phyloP scores from a whole-genome alignment of 169 alveolate species.

The Plasmodium inui region DNA sequence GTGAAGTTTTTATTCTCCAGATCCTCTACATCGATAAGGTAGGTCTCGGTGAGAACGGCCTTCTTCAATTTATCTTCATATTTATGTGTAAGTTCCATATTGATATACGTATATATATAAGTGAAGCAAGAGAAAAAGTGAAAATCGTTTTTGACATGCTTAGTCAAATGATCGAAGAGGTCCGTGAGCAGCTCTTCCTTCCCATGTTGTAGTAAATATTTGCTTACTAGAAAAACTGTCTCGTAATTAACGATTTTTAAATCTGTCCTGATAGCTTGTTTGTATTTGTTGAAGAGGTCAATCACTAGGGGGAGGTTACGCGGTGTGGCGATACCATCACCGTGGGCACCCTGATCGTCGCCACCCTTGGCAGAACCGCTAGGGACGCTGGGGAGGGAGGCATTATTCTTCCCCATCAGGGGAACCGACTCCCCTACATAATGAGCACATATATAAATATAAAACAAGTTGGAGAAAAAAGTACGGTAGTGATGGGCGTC shows the following conservation, averaged over 20 bases:
- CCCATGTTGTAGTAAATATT: constrained; percentile 32
- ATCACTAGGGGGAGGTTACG: constrained; percentile 6
- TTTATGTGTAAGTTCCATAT: constrained; percentile 26
- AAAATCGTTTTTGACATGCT: constrained; percentile 20
- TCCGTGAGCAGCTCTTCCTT: constrained; percentile 14
- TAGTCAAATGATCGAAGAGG: constrained; percentile 29
- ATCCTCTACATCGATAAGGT: constrained; percentile 69
- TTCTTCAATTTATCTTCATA: constrained; percentile 57
- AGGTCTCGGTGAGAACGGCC: constrained; percentile 39
- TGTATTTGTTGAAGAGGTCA: constrained; percentile 44
- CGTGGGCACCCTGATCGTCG: not conserved
- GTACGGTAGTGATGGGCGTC: constrained; percentile 2
- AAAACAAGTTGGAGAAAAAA: constrained; percentile 56
- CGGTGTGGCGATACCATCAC: not conserved
- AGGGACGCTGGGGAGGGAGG: not conserved
- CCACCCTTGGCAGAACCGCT: not conserved
- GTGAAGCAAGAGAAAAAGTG: constrained; percentile 28
- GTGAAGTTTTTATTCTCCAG: constrained; percentile 37
- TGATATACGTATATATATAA: constrained; percentile 50
- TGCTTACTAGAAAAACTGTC: constrained; percentile 48
- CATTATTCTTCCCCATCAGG: not conserved
- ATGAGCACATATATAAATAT: constrained; percentile 39
- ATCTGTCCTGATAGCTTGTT: constrained; percentile 17
- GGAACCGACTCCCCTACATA: not conserved
- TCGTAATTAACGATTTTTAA: constrained; percentile 22